Evolutionary conservation across 1,139 yeast genomes (phyloP).

Genomic region (Cylindricascospora bacillispora): DNA sequence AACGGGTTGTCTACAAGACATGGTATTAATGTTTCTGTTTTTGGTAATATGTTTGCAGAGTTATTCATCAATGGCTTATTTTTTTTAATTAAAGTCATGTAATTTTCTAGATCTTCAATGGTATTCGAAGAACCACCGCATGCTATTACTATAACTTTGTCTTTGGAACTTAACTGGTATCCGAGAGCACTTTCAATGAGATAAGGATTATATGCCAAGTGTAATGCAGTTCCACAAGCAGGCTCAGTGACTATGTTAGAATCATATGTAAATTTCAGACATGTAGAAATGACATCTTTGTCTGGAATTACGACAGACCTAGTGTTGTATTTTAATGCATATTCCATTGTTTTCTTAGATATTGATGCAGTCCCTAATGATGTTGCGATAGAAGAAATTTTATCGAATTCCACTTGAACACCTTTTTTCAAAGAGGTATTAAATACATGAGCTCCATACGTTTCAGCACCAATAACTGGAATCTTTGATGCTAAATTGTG

Average conservation of each 20-base stretch:
- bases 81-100: too few species aligned
- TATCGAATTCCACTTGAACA: constrained; percentile 32
- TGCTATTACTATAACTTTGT: constrained; percentile 43
- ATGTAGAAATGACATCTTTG: constrained; percentile 39
- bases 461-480: constrained; percentile 45
- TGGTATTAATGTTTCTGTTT: too few species aligned
- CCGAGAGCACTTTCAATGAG: constrained; percentile 27
- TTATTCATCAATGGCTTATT: too few species aligned
- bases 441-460: constrained; percentile 48
- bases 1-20: too few species aligned
- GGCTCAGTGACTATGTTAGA: constrained; percentile 50
- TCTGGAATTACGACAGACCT: constrained; percentile 40
- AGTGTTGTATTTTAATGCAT: constrained; percentile 30
- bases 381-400: constrained; percentile 45
- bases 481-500: constrained; percentile 29
- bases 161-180: constrained; percentile 30
- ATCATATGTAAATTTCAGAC: constrained; percentile 37
- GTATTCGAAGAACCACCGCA: constrained; percentile 53
- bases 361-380: constrained; percentile 50
- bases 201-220: constrained; percentile 34
- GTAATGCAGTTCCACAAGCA: constrained; percentile 63
- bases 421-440: constrained; percentile 36
- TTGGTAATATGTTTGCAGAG: too few species aligned
- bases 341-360: constrained; percentile 34
- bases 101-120: constrained; percentile 24